These are phyloP conservation scores for Alternaria sp. DNA, from an alignment of 2,329 filamentous ascomycete species.

Conservation along the genomic window DNA sequence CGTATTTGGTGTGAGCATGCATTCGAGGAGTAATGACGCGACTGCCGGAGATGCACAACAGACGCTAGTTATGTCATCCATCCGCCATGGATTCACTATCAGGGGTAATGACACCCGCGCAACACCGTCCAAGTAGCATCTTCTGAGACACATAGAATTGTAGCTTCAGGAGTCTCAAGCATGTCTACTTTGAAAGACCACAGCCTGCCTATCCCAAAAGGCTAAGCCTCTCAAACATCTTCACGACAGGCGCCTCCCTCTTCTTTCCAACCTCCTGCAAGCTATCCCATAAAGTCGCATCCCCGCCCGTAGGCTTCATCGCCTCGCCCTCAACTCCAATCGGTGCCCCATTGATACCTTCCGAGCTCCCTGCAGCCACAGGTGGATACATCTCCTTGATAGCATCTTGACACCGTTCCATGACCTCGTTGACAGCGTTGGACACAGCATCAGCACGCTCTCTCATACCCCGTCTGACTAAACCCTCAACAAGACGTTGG, in stretches of 20 bases:
- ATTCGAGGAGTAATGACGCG: background rate
- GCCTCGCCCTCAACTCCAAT: constrained; percentile 23
- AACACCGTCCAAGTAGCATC: background rate
- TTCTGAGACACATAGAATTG: background rate
- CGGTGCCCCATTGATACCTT: constrained; percentile 1
- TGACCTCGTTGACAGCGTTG: constrained; percentile 73
- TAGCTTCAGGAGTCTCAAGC: background rate
- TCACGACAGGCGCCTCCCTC: constrained; percentile 60
- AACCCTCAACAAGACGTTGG: constrained; percentile 73
- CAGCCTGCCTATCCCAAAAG: constrained; percentile 26
- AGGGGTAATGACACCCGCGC: background rate
- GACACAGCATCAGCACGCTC: constrained; percentile 84
- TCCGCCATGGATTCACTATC: background rate
- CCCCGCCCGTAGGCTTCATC: constrained; percentile 49
- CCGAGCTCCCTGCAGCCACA: background rate
- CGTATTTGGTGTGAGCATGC: background rate
- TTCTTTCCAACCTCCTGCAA: constrained; percentile 48
- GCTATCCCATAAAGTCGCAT: constrained; percentile 56
- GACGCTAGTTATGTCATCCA: background rate
- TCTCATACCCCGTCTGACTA: constrained; percentile 82
- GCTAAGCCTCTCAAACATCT: constrained; percentile 55
- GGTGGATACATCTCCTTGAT: constrained; percentile 61
- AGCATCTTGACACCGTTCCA: constrained; percentile 70
- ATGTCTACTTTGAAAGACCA: no score
- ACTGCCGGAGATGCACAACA: background rate